Conservation (phyloP, 208 protist genomes). For the Wallacemonas sp. region DNA sequence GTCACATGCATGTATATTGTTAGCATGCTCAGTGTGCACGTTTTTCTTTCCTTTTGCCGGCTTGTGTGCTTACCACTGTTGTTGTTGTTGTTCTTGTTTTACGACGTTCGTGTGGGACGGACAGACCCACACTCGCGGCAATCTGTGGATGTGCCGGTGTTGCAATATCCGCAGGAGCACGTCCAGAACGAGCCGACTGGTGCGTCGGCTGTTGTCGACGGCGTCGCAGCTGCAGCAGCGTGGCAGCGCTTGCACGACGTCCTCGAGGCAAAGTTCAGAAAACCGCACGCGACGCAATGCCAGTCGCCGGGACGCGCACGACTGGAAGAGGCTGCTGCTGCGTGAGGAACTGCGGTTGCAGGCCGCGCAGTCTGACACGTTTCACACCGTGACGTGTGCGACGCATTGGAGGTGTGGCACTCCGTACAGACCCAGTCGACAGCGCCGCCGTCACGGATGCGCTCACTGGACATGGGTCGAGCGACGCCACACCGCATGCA, state of each 20-base stretch:
- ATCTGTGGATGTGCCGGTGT: constrained; percentile 28
- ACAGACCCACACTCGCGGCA: constrained; percentile 32
- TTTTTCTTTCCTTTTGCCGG: too few species aligned
- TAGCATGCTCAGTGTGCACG: too few species aligned
- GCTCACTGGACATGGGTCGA: not conserved
- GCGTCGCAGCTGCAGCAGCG: too few species aligned
- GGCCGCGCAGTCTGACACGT: constrained; percentile 16
- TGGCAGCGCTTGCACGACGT: constrained; percentile 47
- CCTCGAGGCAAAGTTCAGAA: constrained; percentile 47
- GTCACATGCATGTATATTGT: too few species aligned
- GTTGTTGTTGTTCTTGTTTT: not conserved
- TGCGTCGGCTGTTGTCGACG: too few species aligned
- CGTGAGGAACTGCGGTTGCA: not conserved
- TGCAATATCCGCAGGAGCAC: constrained; percentile 51
- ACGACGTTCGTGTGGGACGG: not conserved
- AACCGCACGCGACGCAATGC: constrained; percentile 16
- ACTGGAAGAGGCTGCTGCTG: not conserved
- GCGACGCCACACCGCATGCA: constrained; percentile 32
- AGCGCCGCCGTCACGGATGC: not conserved
- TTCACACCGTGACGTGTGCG: constrained; percentile 15
- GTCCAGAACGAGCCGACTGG: constrained; percentile 30
- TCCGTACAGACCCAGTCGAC: constrained; percentile 37
- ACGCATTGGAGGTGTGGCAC: constrained; percentile 36
- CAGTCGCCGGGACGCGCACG: not conserved
- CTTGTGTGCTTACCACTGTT: too few species aligned